Base-by-base conservation (phyloP, 345 rosid species). In the Syzygium grande region DNA sequence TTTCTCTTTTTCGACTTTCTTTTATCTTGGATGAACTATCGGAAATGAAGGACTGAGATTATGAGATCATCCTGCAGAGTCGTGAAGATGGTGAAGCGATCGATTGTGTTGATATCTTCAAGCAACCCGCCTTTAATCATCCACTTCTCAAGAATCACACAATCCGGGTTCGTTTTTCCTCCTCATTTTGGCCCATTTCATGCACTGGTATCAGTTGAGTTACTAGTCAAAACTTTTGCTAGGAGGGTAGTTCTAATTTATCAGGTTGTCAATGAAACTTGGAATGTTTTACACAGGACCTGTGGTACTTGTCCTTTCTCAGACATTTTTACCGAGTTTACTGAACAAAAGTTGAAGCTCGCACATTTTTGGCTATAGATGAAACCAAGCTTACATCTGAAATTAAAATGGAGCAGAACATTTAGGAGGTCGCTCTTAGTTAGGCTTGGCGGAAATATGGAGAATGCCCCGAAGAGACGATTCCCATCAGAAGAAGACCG, bases 111-210 rank as follows among this genome's bases (percentile, higher is more conserved):
- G 86, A 89, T 61, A 88, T 90, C 41, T 86, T 87, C 58, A 86
- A 87, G 63, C 90, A 88, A 17, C 90, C 89, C 6, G 87, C 93
- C 27, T 88, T 90, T 52, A 77, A 84, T 84, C 89, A 90, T 84
- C 89, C 88, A n/a, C 83, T 90, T 22, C 87, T 90, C 52, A 90
- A 65, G 43, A 30, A 16, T 30, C 43, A 30, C 23, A 65, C 43
- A 2, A 30, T 65, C 43, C 43, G 17, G 21, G 41, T 16, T 65
- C 22, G n/a, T 30, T 65, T 65, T 58, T 58, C 29, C 30, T 11
- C 65, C 29, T 25, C 65, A 58, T 53, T 43, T 12, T 51, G 85
- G 34, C 87, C 84, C 80, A 88, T 90, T 34, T 68, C 43, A 41
- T 22, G 4, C 27, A 25, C 14, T 27, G 27, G 30, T 11, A 34